phyloP scores from a whole-genome alignment of 106 monocot genomes.

The Hemerocallis citrina region DNA sequence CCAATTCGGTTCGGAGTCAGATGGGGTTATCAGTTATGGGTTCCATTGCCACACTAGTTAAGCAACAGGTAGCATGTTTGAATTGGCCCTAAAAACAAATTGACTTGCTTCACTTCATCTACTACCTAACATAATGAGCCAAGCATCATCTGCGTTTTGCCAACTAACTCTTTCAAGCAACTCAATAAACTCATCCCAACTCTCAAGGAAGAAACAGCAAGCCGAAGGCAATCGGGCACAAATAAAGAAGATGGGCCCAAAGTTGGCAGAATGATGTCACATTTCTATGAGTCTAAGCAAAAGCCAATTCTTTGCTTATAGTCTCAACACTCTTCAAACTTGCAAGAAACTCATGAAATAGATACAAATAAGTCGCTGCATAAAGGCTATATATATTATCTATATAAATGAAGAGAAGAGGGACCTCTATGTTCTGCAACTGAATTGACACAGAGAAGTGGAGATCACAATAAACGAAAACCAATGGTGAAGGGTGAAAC shows the following conservation, averaged over 20 bases:
- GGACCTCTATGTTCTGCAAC: not conserved
- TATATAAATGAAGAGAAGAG: not conserved
- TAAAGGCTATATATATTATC: not conserved
- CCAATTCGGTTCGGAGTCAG: too few species aligned
- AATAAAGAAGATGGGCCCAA: too few species aligned
- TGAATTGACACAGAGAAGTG: not conserved
- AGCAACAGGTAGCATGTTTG: too few species aligned
- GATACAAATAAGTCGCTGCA: too few species aligned
- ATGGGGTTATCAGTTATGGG: too few species aligned
- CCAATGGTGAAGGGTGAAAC: not conserved
- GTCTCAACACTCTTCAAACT: too few species aligned
- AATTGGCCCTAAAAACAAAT: too few species aligned
- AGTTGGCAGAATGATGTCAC: not conserved
- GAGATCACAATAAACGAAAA: not conserved
- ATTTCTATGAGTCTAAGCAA: not conserved
- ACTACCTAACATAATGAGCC: not conserved
- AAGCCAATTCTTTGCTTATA: not conserved
- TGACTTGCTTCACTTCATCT: constrained; percentile 5
- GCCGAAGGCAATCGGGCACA: too few species aligned
- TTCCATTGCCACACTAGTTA: too few species aligned
- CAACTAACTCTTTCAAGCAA: not conserved
- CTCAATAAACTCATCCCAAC: not conserved
- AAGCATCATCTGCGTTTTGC: too few species aligned
- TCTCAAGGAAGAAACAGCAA: not conserved
- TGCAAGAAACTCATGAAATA: constrained; percentile 5